Evolutionary conservation across 805 yeast species (phyloP), one percentile per base, ranked within the genome.

Genomic region (Yamadazyma takamatsuzukensis): DNA sequence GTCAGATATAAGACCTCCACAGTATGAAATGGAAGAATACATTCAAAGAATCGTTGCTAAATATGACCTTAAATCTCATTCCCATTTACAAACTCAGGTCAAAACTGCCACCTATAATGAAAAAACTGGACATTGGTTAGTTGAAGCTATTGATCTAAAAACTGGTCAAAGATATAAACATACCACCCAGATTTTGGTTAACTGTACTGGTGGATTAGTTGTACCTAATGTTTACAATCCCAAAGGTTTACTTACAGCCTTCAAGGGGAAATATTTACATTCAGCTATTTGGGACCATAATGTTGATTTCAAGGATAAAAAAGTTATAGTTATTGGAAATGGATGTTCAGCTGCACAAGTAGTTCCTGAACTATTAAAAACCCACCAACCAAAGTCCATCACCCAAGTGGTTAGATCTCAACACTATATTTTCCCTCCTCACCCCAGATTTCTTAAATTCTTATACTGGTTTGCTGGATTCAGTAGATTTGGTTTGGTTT

Each of bases 311-410:
- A 50, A 58, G 34, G 53, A 45, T 21, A 64, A 64, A 37, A 49
- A 54, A 9, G 67, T 64, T 9, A 51, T 61, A 5, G 68, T 64
- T 9, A 45, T 64, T 18, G 71, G 71, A 11, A 61, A 61, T 43
- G 71, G 71, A 2, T 64, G 71, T 35, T 61, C 68, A 4, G 70
- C 69, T 2, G 58, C 55, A 15, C 70, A 64, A 39, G 49, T 64
- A n/a, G 44, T 64, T 11, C 70, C 71, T 6, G 59, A 58, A 0
- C 36, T 64, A 18, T 43, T 64, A 40, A 52, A 50, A 25, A 38
- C 16, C 19, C n/a, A n/a, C n/a, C 48, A 53, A 8, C 47, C 47
- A 4, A 40, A 51, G 32, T 40, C 52, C 4, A 44, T 64, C 5
- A 51, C 54, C 5, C 70, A 64, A 40, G 32, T 64, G 6, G 51